Conservation (phyloP, 2,329 filamentous ascomycete genomes). For the Chrysosporium queenslandicum region DNA sequence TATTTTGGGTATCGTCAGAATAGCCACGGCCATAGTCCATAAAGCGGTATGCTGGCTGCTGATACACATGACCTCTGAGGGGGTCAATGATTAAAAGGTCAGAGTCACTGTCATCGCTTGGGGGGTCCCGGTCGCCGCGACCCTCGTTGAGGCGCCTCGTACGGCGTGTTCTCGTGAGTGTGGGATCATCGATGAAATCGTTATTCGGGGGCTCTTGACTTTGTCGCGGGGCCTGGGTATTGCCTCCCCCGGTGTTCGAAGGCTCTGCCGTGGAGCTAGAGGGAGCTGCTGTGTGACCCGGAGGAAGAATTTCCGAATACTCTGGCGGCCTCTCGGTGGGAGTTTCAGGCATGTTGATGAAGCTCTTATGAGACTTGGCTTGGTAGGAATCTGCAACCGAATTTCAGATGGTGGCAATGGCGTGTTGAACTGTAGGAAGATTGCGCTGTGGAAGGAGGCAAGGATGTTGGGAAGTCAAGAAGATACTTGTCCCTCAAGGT, state of each 20-base stretch:
- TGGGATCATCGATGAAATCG: conserved; percentile 5
- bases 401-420: too few species aligned
- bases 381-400: neutral
- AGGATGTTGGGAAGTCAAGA: neutral
- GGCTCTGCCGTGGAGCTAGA: neutral
- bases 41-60: too few species aligned
- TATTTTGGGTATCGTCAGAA: too few species aligned
- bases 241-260: neutral
- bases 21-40: too few species aligned
- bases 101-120: neutral
- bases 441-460: neutral
- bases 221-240: neutral
- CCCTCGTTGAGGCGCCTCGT: neutral
- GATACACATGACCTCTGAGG: too few species aligned
- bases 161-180: neutral
- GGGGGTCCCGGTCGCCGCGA: neutral
- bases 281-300: neutral
- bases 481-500: neutral
- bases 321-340: neutral
- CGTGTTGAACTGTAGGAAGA: neutral
- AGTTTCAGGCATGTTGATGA: neutral
- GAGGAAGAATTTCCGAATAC: neutral
- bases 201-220: neutral
- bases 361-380: neutral
- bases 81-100: neutral